A percentile compares a stretch with the other conserved stretches of the same genome.
Evolutionary conservation across 225 moss, liverwort and hornwort genomes (phyloP).

Genomic region (Sphagnum contortum): DNA sequence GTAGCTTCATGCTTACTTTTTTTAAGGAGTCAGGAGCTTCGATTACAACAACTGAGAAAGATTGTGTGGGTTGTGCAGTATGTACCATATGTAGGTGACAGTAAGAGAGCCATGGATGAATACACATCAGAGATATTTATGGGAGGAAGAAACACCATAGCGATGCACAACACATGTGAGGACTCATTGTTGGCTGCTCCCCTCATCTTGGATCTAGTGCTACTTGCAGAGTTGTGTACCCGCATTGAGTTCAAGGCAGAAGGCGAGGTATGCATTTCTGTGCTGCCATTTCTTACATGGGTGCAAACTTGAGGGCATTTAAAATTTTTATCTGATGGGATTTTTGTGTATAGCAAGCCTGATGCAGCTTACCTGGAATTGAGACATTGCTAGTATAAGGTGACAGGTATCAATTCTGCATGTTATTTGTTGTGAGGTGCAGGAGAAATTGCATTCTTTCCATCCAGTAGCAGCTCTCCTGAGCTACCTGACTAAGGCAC

Average conservation of each 20-base stretch:
- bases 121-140: slow-evolving; percentile 99
- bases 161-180: slow-evolving; percentile 95
- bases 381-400: too few relatives aligned
- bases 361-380: too few relatives aligned
- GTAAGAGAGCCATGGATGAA: slow-evolving; percentile 98
- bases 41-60: too few relatives aligned
- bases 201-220: slow-evolving; percentile 81
- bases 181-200: slow-evolving; percentile 88
- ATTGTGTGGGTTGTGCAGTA: slow-evolving; percentile 36
- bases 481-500: slow-evolving; percentile 92
- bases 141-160: slow-evolving; percentile 95
- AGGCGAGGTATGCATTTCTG: slow-evolving; percentile 38
- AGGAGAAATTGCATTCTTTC: slow-evolving; percentile 82
- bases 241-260: slow-evolving; percentile 86
- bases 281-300: neutral
- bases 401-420: neutral
- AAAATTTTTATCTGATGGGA: neutral
- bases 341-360: neutral
- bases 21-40: too few relatives aligned
- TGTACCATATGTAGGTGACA: slow-evolving; percentile 95
- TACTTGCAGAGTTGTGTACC: slow-evolving; percentile 77
- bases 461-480: slow-evolving; percentile 80
- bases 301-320: neutral
- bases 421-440: slow-evolving; percentile 3
- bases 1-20: too few relatives aligned